Evolutionary conservation across 441 rosid genomes (phyloP).

Genomic region (Gossypium gossypioides): DNA sequence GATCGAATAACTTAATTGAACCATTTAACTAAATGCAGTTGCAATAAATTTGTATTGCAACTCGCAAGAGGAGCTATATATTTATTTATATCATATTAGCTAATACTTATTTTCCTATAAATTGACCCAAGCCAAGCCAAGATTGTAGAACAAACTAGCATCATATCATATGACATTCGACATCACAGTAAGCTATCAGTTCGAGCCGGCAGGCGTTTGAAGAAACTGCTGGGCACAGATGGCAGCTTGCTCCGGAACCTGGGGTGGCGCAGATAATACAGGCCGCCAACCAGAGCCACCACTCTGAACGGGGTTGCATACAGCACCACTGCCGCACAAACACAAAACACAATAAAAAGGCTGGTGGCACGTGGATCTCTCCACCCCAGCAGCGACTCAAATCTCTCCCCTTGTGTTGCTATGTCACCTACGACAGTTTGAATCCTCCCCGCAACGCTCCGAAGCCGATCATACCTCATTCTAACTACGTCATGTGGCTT

Average conservation of each 20-base stretch:
- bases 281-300: slow-evolving; percentile 44
- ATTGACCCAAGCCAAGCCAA: background rate
- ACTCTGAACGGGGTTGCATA: slow-evolving; percentile 55
- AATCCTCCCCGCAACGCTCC: slow-evolving; percentile 54
- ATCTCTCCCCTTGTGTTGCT: slow-evolving; percentile 61
- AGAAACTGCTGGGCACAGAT: slow-evolving; percentile 71
- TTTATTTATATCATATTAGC: background rate
- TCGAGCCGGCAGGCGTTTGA: slow-evolving; percentile 60
- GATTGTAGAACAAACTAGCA: background rate
- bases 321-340: slow-evolving; percentile 40
- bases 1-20: background rate
- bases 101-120: background rate
- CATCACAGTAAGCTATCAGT: slow-evolving; percentile 54
- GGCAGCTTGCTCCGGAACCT: slow-evolving; percentile 78
- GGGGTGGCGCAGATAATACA: slow-evolving; percentile 64
- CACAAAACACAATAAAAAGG: slow-evolving; percentile 44
- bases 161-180: background rate
- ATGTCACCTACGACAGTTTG: slow-evolving; percentile 59
- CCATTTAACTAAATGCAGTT: background rate
- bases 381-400: slow-evolving; percentile 49
- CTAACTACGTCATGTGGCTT: slow-evolving; percentile 34
- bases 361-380: slow-evolving; percentile 60
- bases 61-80: background rate
- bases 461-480: slow-evolving; percentile 48
- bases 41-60: background rate